These are phyloP conservation scores for Beauveria asiatica DNA, from an alignment of 2,329 filamentous ascomycete species.

Conservation along the genomic window DNA sequence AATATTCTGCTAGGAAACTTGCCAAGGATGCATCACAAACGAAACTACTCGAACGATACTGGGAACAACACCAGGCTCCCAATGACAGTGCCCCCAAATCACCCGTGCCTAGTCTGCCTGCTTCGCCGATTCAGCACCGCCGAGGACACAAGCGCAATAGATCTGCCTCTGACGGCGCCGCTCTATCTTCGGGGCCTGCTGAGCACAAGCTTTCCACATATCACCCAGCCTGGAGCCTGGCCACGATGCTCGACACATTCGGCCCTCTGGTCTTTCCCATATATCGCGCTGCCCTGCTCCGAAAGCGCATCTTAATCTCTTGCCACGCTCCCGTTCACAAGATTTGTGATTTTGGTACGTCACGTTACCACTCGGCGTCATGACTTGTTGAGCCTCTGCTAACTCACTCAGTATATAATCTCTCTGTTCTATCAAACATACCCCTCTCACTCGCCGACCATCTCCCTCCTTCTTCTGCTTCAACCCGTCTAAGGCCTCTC, in stretches of 20 bases:
- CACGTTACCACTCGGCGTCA: not conserved
- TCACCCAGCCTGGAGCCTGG: conserved; percentile 81
- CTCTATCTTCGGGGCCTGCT: conserved; percentile 43
- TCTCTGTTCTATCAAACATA: conserved; percentile 87
- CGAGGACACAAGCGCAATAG: conserved; percentile 45
- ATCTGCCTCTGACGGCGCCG: conserved; percentile 54
- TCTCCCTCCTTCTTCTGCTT: conserved; percentile 53
- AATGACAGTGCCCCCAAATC: conserved; percentile 28
- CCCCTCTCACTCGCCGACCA: conserved; percentile 64
- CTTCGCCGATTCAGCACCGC: conserved; percentile 24
- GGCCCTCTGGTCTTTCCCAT: conserved; percentile 89
- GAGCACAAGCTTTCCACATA: conserved; percentile 63
- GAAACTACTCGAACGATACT: conserved; percentile 66
- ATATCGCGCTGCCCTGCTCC: conserved; percentile 74
- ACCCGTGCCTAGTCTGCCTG: conserved; percentile 35
- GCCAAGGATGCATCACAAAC: conserved; percentile 57
- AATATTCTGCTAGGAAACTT: conserved; percentile 37
- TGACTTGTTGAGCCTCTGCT: conserved; percentile 17
- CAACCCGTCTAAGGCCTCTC: conserved; percentile 66
- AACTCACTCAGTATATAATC: conserved; percentile 66
- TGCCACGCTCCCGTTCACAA: conserved; percentile 77
- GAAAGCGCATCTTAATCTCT: conserved; percentile 82
- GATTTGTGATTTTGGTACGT: conserved; percentile 79
- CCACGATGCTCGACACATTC: conserved; percentile 69
- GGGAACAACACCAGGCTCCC: conserved; percentile 46